Evolutionary conservation across 1,284 basidiomycete species (phyloP), one percentile per base, ranked within the genome.

Genomic region (Moniliophthora roreri): DNA sequence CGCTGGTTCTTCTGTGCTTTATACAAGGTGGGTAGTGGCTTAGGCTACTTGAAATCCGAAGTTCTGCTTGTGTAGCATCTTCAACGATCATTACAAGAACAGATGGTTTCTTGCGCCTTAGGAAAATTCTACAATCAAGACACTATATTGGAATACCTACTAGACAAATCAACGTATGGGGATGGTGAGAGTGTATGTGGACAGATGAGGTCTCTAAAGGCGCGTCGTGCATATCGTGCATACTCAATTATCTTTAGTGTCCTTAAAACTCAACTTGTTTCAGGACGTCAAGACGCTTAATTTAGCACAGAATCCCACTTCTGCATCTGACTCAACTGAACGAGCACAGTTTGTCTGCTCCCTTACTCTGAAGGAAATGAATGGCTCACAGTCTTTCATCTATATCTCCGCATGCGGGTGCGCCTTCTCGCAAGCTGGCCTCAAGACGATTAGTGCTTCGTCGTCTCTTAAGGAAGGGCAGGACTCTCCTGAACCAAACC

Each of bases 111-210:
- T 0, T 95, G 93, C 70, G 85, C 86, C 0, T 75, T 97, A 0
- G 95, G 95, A 23, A 95, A 94, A 68, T 76, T 97, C 1, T 97
- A 96, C 67, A 98, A 97, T 72, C 96, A 95, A 67, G 94, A 95
- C 64, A 85, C 93, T 0, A 75, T 97, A 39, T 79, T 97, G 46
- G 92, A 95, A 66, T 95, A 86, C 68, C 76, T 96, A 34, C 72
- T 97, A 21, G 89, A 95, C 68, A 85, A 82, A 63, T 72, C 80
- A 8, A 76, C 82, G 0, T 91, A 89, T 65, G 91, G 91, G 9
- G 91, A 94, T 58, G 91, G 91, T 0, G 87, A 89, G 58, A 77
- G 83, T 59, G 93, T 93, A 63, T 93, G 91, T 64, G 89, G 90
- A 2, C 91, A 98, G 69, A 84, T 97, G 50, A 80, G 88, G 59